Evolutionary conservation across 768 basidiomycete genomes (phyloP).

Genomic region (Macrolepiota dolichaula): DNA sequence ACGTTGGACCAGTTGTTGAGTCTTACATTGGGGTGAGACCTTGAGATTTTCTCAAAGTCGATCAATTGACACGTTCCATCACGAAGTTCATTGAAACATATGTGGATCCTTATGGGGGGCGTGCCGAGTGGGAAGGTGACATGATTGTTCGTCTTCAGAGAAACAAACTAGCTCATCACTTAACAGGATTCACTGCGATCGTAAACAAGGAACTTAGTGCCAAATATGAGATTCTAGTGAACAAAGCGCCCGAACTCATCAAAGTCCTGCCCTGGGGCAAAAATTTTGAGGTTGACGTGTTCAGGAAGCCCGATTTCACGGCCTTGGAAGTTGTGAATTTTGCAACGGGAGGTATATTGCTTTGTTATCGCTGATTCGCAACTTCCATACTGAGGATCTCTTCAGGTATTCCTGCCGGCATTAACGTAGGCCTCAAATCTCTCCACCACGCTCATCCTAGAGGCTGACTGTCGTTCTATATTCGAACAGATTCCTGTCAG

Average conservation of each 20-base stretch:
- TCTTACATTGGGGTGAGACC: slow-evolving; percentile 69
- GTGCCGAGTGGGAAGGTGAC: slow-evolving; percentile 90
- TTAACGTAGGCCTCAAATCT: slow-evolving; percentile 53
- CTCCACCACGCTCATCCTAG: neutral
- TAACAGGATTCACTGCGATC: slow-evolving; percentile 80
- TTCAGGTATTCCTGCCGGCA: slow-evolving; percentile 80
- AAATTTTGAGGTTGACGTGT: slow-evolving; percentile 64
- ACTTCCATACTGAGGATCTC: slow-evolving; percentile 1
- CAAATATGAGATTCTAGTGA: slow-evolving; percentile 77
- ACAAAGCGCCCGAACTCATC: slow-evolving; percentile 74
- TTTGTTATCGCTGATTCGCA: neutral
- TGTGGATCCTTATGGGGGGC: slow-evolving; percentile 86
- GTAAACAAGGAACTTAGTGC: slow-evolving; percentile 82
- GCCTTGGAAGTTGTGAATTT: slow-evolving; percentile 81
- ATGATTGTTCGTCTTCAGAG: neutral
- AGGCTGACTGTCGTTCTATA: neutral
- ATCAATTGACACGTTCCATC: neutral
- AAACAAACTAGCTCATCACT: slow-evolving; percentile 12
- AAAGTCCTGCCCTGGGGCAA: slow-evolving; percentile 81
- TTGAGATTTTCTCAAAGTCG: neutral
- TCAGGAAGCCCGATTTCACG: slow-evolving; percentile 86
- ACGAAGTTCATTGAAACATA: slow-evolving; percentile 74
- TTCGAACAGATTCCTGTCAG: slow-evolving; percentile 58
- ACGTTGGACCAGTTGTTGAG: slow-evolving; percentile 84
- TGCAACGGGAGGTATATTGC: slow-evolving; percentile 68